These are phyloP conservation scores for Albugo laibachii DNA, from an alignment of 352 stramenopile genomes.

Conservation along the genomic window DNA sequence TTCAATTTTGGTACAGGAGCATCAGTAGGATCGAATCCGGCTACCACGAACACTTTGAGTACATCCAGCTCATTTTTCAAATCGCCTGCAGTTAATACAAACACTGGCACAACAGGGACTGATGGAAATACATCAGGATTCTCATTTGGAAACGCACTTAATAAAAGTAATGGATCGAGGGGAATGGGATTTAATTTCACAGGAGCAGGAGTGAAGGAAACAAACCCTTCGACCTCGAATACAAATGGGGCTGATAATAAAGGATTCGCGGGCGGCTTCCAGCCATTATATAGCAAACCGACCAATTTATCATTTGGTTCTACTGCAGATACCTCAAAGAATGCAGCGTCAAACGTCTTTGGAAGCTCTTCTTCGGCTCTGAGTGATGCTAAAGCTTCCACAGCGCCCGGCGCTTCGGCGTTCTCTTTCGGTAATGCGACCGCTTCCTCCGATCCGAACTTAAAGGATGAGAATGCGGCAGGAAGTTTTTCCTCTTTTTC, in stretches of 20 bases:
- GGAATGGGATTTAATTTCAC: conserved; percentile 11
- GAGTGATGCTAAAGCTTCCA: neutral
- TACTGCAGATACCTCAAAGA: no score
- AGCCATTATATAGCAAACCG: no score
- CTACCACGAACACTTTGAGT: neutral
- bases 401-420: conserved; percentile 4
- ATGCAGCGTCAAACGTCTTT: no score
- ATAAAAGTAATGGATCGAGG: conserved; percentile 3
- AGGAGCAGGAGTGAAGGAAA: neutral
- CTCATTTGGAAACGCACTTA: conserved; percentile 12
- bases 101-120: conserved; percentile 1
- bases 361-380: no score
- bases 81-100: conserved; percentile 2
- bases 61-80: neutral
- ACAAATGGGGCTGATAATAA: no score
- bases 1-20: neutral
- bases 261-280: no score
- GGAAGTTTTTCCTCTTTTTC: no score
- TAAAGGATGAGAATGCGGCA: no score
- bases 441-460: conserved; percentile 3
- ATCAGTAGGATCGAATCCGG: neutral
- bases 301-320: no score
- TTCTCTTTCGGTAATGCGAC: conserved; percentile 18
- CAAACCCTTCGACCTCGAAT: neutral
- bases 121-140: conserved; percentile 10